These are phyloP conservation scores for Peterozyma xylosa DNA, from an alignment of 805 yeast genomes.

Conservation along the genomic window DNA sequence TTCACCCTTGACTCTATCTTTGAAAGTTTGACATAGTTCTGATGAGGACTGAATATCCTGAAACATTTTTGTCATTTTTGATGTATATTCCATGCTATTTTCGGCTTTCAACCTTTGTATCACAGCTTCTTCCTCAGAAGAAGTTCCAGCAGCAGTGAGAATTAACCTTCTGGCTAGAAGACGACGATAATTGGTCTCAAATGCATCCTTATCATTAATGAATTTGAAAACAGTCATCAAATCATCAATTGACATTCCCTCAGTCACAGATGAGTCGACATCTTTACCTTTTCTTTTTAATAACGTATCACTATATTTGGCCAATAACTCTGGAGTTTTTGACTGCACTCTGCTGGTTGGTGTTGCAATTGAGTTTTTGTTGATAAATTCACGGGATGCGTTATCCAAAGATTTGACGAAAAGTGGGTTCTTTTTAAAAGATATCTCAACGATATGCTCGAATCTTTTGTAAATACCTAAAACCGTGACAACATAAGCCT, in stretches of 20 bases:
- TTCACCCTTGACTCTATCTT: conserved; percentile 34
- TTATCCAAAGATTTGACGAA: conserved; percentile 84
- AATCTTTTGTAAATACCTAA: conserved; percentile 64
- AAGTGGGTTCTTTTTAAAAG: conserved; percentile 67
- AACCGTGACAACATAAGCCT: conserved; percentile 70
- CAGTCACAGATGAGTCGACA: conserved; percentile 39
- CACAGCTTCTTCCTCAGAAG: conserved; percentile 76
- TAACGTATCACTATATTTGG: conserved; percentile 79
- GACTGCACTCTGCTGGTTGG: conserved; percentile 53
- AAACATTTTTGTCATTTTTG: conserved; percentile 92
- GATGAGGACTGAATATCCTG: conserved; percentile 83
- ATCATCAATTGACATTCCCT: conserved; percentile 75
- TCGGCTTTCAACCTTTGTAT: conserved; percentile 83
- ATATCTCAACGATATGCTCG: conserved; percentile 50
- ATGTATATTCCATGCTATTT: conserved; percentile 87
- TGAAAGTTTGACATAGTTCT: conserved; percentile 58
- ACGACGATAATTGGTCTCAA: conserved; percentile 88
- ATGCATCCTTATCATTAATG: conserved; percentile 89
- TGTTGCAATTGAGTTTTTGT: conserved; percentile 73
- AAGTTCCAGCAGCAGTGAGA: conserved; percentile 21
- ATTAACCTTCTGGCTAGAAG: conserved; percentile 84
- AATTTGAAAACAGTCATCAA: conserved; percentile 82
- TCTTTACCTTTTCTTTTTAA: conserved; percentile 71
- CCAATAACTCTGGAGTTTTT: conserved; percentile 88
- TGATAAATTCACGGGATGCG: conserved; percentile 82